Evolutionary conservation across 2,329 filamentous ascomycete species (phyloP).

Genomic region (Daldinia eschscholtzii): DNA sequence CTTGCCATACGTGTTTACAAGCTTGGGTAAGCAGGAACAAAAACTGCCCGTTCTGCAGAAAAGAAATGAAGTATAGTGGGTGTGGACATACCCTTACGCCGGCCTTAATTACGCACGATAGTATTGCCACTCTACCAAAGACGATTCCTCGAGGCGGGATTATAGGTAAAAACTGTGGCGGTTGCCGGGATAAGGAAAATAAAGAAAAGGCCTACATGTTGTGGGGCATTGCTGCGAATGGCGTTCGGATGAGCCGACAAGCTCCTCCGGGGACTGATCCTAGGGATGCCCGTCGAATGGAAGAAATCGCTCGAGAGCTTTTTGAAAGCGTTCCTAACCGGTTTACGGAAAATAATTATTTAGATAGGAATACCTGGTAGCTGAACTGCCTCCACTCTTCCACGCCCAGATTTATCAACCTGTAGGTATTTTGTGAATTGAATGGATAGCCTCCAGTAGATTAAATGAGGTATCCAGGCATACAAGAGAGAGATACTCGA

Average conservation of each 20-base stretch:
- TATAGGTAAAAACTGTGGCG: constrained; percentile 41
- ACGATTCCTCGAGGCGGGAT: constrained; percentile 52
- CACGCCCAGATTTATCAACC: not conserved
- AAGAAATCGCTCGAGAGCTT: not conserved
- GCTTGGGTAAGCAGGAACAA: constrained; percentile 46
- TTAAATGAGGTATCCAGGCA: not conserved
- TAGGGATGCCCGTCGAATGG: not conserved
- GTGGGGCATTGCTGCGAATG: not conserved
- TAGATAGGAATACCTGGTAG: not conserved
- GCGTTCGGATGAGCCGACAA: not conserved
- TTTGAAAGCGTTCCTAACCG: not conserved
- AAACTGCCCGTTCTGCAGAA: constrained; percentile 55
- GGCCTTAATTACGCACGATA: constrained; percentile 48
- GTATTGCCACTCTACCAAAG: constrained; percentile 52
- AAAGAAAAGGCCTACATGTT: constrained; percentile 16
- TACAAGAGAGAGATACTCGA: too few relatives aligned
- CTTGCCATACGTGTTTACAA: constrained; percentile 50
- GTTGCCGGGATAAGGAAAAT: constrained; percentile 32
- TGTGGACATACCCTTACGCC: constrained; percentile 52
- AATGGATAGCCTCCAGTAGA: not conserved
- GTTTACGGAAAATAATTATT: not conserved
- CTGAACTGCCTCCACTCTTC: not conserved
- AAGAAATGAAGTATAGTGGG: constrained; percentile 45
- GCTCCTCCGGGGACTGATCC: not conserved
- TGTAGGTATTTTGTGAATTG: too few relatives aligned